phyloP scores from a whole-genome alignment of 176 grass and related monocot species.

The Ampelocalamus luodianensis region DNA sequence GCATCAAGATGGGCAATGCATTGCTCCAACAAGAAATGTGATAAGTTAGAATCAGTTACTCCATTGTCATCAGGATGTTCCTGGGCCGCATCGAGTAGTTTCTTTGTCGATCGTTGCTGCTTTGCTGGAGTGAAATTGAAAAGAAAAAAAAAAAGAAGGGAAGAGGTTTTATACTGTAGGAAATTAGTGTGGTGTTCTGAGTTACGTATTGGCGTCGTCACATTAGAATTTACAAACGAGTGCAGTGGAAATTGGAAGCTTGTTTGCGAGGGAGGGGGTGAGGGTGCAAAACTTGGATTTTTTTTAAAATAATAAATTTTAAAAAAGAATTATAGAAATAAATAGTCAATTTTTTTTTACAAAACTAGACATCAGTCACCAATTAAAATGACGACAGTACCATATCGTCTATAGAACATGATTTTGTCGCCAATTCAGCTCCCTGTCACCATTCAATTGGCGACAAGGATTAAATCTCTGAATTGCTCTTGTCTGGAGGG shows the following conservation, averaged over 20 bases:
- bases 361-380: too few species aligned
- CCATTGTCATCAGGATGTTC: neutral
- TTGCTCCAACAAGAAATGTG: conserved; percentile 4
- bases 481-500: too few species aligned
- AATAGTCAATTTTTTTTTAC: too few species aligned
- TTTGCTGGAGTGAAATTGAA: neutral
- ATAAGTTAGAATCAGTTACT: neutral
- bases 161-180: neutral
- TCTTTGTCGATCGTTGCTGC: neutral
- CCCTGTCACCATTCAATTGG: too few species aligned
- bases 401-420: too few species aligned
- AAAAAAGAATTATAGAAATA: too few species aligned
- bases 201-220: neutral
- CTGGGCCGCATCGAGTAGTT: neutral
- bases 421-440: too few species aligned
- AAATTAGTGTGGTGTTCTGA: neutral
- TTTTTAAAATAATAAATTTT: too few species aligned
- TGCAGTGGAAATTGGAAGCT: neutral
- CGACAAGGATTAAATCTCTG: too few species aligned
- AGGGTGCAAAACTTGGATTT: conserved; percentile 1
- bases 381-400: too few species aligned
- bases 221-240: neutral
- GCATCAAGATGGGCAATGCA: neutral
- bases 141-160: neutral
- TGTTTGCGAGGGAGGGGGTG: neutral